Evolutionary conservation across 306 rosid species (phyloP).

Genomic region (peach (Prunus persica)): Prunus_persica_NCBIv2 NC_034010.1:430501-431000

Average conservation of each 20-base stretch:
- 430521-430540: slow-evolving; percentile 58
- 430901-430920: neutral
- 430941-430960: no score
- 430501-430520: slow-evolving; percentile 62
- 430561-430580: neutral
- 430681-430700: neutral
- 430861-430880: neutral
- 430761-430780: slow-evolving; percentile 71
- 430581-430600: neutral
- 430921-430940: no score
- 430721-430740: slow-evolving; percentile 43
- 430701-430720: neutral
- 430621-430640: neutral
- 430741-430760: slow-evolving; percentile 99
- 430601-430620: neutral
- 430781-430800: slow-evolving; percentile 67
- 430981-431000: no score
- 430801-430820: slow-evolving; percentile 1
- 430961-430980: no score
- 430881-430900: neutral
- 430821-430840: neutral
- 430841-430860: slow-evolving; percentile 6
- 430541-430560: slow-evolving; percentile 30
- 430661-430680: neutral
- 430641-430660: neutral